Evolutionary conservation across 305 asterid genomes (phyloP), one percentile per base, ranked within the genome.

Genomic region (Striga hermonthica): DNA sequence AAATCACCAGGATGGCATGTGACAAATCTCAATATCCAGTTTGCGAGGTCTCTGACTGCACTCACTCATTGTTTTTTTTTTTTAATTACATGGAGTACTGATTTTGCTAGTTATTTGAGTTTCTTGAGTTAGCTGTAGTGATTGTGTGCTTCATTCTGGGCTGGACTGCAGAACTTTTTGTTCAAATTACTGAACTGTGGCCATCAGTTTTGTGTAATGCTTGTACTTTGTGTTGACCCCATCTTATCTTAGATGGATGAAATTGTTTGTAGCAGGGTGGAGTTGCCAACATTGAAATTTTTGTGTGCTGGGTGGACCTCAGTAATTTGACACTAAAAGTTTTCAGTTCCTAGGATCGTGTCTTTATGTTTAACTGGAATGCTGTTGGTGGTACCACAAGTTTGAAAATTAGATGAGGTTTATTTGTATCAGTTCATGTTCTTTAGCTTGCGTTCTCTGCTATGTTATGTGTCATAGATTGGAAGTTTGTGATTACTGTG

Each of bases 21-120:
- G 75, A 88, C 87, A 86, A 97, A 95, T 78, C 96, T 90, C 76
- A 90, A 93, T 79, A 80, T 81, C 54, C 96, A 93, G 69, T 93
- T 90, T 62, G 97, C 97, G 66, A 90, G 96, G 96, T 93, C 64
- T 58, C 67, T 57, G 3, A 54, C 53, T 65, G 52, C 64, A 9
- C 16, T 62, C 31, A 22, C 1, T 22, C 2, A n/a, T 22, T 22
- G 1, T 22, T 22, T 22, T 22, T 22, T 22, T 22, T 22, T 22
- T 22, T 38, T 16, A 44, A 12, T 13, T 39, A 43, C 12, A 36
- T 48, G 10, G 50, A 45, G 13, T 45, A 45, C 50, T 45, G 3
- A 9, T 45, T 45, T 10, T 45, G 50, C n/a, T 45, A 45, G 13
- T 45, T 44, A 9, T 31, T 64, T 14, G 49, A 9, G 54, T 52